Conservation (phyloP, 2,329 filamentous ascomycete genomes). For the Diaporthe batatas region DNA sequence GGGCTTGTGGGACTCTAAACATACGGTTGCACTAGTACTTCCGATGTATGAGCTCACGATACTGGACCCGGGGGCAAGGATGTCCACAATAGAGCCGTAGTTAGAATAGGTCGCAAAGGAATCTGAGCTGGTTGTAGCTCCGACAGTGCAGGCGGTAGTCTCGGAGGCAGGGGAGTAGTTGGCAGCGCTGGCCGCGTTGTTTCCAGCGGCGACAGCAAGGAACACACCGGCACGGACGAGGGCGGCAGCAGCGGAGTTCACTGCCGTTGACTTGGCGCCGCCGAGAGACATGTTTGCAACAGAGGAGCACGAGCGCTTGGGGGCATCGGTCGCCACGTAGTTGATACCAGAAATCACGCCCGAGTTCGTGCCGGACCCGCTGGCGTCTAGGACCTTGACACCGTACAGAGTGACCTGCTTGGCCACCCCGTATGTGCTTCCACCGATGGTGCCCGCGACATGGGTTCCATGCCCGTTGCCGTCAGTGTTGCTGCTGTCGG, state of each 20-base stretch:
- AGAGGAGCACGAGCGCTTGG: slow-evolving; percentile 13
- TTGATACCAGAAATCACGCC: slow-evolving; percentile 45
- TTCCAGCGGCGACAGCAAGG: slow-evolving; percentile 60
- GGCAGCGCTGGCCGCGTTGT: slow-evolving; percentile 50
- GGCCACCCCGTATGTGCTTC: slow-evolving; percentile 50
- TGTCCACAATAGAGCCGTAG: slow-evolving; percentile 59
- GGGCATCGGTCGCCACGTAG: slow-evolving; percentile 39
- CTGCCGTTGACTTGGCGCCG: slow-evolving; percentile 44
- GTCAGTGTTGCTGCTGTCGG: slow-evolving; percentile 45
- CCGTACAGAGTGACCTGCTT: slow-evolving; percentile 49
- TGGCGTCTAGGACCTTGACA: slow-evolving; percentile 50
- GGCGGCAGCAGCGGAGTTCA: slow-evolving; percentile 55
- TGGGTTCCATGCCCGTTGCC: slow-evolving; percentile 52
- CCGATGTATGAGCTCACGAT: slow-evolving; percentile 60
- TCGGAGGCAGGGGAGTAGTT: slow-evolving; percentile 54
- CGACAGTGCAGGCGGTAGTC: slow-evolving; percentile 57
- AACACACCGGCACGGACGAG: slow-evolving; percentile 54
- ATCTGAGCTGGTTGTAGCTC: slow-evolving; percentile 52
- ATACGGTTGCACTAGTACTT: slow-evolving; percentile 51
- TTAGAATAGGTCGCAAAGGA: slow-evolving; percentile 58
- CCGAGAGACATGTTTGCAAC: slow-evolving; percentile 39
- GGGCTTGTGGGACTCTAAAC: neutral
- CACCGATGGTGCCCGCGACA: slow-evolving; percentile 50
- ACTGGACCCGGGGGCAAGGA: slow-evolving; percentile 59
- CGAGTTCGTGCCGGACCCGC: slow-evolving; percentile 30